Conservation (phyloP, 73 alveolate species). For the Tetrahymena thermophila region DNA sequence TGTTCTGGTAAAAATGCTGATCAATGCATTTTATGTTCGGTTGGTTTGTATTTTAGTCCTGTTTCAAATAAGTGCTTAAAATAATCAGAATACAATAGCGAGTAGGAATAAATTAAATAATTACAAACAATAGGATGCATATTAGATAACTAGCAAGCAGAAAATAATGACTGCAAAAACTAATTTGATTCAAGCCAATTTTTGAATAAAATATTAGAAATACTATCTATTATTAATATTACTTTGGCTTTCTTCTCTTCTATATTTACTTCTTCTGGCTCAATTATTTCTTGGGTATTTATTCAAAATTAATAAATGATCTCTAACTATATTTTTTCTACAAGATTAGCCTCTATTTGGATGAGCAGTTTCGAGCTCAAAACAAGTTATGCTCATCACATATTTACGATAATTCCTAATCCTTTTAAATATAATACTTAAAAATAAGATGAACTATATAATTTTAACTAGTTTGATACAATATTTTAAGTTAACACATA, state of each 20-base stretch:
- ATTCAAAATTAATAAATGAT: neutral
- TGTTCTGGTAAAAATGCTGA: too few species aligned
- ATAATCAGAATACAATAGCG: too few species aligned
- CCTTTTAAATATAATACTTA: neutral
- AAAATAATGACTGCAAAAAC: neutral
- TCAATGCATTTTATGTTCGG: too few species aligned
- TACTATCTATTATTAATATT: neutral
- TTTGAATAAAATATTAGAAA: neutral
- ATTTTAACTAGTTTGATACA: neutral
- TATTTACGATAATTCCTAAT: neutral
- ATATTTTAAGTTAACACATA: neutral
- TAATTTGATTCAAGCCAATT: neutral
- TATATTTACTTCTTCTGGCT: neutral
- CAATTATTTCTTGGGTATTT: neutral
- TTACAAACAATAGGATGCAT: too few species aligned
- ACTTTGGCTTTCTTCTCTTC: neutral
- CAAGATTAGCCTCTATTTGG: neutral
- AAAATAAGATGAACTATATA: neutral
- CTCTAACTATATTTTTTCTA: neutral
- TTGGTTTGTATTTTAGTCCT: too few species aligned
- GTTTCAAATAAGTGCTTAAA: too few species aligned
- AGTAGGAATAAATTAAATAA: too few species aligned
- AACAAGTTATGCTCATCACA: neutral
- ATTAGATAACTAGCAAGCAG: too few species aligned
- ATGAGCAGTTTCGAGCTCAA: neutral